Percentiles rank a stretch among this genome's conserved stretches.
phyloP scores from a whole-genome alignment of 2,329 filamentous ascomycete species.

The Talaromyces islandicus region DNA sequence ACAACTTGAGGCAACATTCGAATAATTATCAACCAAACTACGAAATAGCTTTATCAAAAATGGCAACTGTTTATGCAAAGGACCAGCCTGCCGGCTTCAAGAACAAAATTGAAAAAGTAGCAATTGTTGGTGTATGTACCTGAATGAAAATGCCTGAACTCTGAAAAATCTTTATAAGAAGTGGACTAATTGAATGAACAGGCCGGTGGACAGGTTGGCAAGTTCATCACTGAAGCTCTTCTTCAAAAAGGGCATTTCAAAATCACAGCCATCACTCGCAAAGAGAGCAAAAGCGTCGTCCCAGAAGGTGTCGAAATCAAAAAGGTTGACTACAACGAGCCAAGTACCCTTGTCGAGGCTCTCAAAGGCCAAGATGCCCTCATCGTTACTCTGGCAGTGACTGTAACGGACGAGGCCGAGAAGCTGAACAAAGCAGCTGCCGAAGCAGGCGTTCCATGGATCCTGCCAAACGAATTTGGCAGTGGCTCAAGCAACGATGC shows the following conservation, averaged over 20 bases:
- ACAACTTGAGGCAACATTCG: neutral
- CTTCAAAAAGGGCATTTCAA: constrained; percentile 1
- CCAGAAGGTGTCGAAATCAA: neutral
- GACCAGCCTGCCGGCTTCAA: constrained; percentile 1
- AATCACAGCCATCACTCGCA: constrained; percentile 4
- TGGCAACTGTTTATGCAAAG: neutral
- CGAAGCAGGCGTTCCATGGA: constrained; percentile 49
- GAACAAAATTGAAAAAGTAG: neutral
- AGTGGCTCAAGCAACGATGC: constrained; percentile 25
- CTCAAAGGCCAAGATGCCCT: constrained; percentile 53
- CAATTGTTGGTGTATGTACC: neutral
- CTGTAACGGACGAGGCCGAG: constrained; percentile 40
- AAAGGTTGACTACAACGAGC: constrained; percentile 5
- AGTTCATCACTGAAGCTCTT: constrained; percentile 15
- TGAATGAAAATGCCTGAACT: neutral
- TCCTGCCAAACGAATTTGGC: constrained; percentile 50
- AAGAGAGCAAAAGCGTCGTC: constrained; percentile 1
- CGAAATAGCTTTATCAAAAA: neutral
- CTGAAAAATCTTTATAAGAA: neutral
- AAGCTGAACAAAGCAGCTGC: constrained; percentile 49
- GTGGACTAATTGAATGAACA: constrained; percentile 9
- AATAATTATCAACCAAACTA: neutral
- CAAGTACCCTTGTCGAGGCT: constrained; percentile 42
- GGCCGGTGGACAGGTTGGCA: constrained; percentile 31
- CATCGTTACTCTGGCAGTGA: constrained; percentile 48